Evolutionary conservation across 2,329 filamentous ascomycete genomes (phyloP), one percentile per base, ranked within the genome.

Genomic region (Aphanocladium album): DNA sequence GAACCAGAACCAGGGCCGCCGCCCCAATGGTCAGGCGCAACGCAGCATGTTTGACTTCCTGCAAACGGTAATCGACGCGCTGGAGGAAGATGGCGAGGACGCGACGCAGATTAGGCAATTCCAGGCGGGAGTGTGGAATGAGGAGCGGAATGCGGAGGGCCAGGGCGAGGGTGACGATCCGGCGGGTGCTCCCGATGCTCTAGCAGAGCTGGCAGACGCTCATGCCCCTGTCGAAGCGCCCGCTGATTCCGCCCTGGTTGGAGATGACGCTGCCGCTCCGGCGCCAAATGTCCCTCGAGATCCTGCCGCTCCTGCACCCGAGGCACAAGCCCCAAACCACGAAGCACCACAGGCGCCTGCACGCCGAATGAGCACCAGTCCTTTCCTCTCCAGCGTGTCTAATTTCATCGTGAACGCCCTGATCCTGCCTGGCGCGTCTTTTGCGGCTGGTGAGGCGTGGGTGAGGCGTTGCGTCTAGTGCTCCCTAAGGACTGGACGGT

Each of bases 341-440:
- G 73, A 75, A 57, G 72, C 66, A 27, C 73, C 73, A 0, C 70
- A 69, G 50, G 70, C 75, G 5, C 73, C 74, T 0, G 72, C 71
- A 17, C 67, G 68, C 11, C 67, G 72, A 4, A 68, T 70, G 23
- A 70, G 73, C 25, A 61, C 77, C 25, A 73, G 73, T 45, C 68
- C 67, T 16, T 71, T 77, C 17, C 66, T 82, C 1, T 73, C 74
- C 1, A 74, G 74, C 49, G 67, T 82, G 7, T 75, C 80, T 33
- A 81, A 82, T 68, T 76, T 78, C 43, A 72, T 84, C 8, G 78
- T 82, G 33, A 78, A 79, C 16, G 78, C 82, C 1, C 76, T 99
- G 2, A 79, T 96, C 14, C 91, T 96, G 69, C 95, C 95, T 0
- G 86, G 85, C 12, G 85, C 97, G 49, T 92, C 91, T 0, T 89